These are phyloP conservation scores for Pilatotrama ljubarskyi DNA, from an alignment of 768 basidiomycete genomes.

Conservation along the genomic window DNA sequence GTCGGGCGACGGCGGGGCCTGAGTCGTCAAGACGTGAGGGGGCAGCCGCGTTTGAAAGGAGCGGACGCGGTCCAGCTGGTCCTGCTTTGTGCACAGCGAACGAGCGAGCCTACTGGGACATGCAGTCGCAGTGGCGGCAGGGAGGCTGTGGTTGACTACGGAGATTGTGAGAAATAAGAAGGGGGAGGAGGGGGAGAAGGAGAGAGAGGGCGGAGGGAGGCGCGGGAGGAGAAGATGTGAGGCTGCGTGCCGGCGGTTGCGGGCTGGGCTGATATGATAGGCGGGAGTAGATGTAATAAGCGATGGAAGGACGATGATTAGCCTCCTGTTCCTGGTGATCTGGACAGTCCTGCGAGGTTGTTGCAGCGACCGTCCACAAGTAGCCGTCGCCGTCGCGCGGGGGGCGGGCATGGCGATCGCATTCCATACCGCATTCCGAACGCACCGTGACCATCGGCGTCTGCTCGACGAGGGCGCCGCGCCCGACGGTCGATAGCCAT, in stretches of 20 bases:
- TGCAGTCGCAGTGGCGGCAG: slow-evolving; percentile 12
- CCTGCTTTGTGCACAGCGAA: slow-evolving; percentile 23
- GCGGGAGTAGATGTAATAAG: slow-evolving; percentile 4
- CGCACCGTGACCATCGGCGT: neutral
- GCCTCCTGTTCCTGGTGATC: slow-evolving; percentile 8
- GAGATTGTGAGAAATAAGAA: slow-evolving; percentile 3
- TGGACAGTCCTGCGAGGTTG: neutral
- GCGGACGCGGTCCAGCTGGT: slow-evolving; percentile 24
- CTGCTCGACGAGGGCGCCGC: neutral
- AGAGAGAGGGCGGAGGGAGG: neutral
- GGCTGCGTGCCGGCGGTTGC: slow-evolving; percentile 5
- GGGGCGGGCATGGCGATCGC: slow-evolving; percentile 3
- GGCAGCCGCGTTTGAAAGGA: slow-evolving; percentile 22
- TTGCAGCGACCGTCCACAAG: neutral
- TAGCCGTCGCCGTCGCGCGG: neutral
- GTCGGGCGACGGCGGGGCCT: slow-evolving; percentile 2
- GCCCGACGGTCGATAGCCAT: slow-evolving; percentile 3
- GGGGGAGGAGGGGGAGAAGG: neutral
- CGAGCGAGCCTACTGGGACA: slow-evolving; percentile 11
- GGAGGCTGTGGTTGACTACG: slow-evolving; percentile 15
- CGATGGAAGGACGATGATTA: slow-evolving; percentile 1
- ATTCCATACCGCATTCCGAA: slow-evolving; percentile 4
- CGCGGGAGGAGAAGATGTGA: neutral
- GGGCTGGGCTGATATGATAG: slow-evolving; percentile 12
- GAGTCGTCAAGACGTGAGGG: neutral